phyloP scores from a whole-genome alignment of 495 filamentous ascomycete species.

The Cudoniella acicularis region DNA sequence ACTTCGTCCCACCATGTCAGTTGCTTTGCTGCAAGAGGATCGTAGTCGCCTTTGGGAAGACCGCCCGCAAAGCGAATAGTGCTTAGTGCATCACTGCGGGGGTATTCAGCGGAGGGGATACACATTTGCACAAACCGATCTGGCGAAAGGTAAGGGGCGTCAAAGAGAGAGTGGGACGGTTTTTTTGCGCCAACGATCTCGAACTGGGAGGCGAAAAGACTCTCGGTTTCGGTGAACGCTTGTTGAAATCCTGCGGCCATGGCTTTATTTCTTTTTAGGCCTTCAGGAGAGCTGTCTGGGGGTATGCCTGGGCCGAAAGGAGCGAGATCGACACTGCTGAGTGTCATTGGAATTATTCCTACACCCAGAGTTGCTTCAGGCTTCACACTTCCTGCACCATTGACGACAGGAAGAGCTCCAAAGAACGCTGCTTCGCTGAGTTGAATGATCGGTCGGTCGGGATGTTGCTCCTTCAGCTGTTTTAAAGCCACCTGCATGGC shows the following conservation, averaged over 20 bases:
- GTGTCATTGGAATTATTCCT: conserved; percentile 14
- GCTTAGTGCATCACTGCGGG: conserved; percentile 30
- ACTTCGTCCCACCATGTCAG: conserved; percentile 32
- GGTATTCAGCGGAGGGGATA: conserved; percentile 34
- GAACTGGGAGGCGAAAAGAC: not conserved
- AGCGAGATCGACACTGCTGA: conserved; percentile 18
- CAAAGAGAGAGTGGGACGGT: conserved; percentile 7
- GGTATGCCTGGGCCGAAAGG: conserved; percentile 23
- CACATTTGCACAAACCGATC: conserved; percentile 32
- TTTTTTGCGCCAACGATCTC: conserved; percentile 1
- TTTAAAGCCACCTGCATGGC: conserved; percentile 16
- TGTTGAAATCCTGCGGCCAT: conserved; percentile 14
- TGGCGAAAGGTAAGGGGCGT: conserved; percentile 27
- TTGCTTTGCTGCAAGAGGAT: conserved; percentile 17
- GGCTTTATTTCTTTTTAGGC: conserved; percentile 5
- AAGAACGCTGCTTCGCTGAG: conserved; percentile 20
- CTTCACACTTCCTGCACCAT: conserved; percentile 6
- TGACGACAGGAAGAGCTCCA: conserved; percentile 22
- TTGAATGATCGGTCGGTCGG: conserved; percentile 19
- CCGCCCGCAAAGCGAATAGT: conserved; percentile 33
- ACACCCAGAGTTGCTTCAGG: conserved; percentile 3
- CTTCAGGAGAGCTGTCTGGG: conserved; percentile 9
- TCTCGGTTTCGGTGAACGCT: conserved; percentile 1
- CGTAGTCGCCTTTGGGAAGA: conserved; percentile 21
- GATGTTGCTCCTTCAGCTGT: conserved; percentile 1